Evolutionary conservation across 352 stramenopile genomes (phyloP).

Genomic region (Globisporangium camurandrum): DNA sequence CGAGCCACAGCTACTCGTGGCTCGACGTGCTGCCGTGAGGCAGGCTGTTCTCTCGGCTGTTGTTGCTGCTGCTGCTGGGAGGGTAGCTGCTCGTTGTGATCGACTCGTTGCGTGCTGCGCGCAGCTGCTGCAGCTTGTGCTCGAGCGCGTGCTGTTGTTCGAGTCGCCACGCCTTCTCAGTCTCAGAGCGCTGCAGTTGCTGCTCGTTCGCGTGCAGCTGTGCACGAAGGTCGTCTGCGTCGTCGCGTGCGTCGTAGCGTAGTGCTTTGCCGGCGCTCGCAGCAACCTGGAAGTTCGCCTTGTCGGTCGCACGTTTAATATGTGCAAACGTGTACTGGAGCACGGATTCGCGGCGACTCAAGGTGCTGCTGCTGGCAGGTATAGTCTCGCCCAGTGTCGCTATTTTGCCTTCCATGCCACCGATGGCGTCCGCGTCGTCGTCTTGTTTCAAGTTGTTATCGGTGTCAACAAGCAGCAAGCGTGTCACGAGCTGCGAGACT

Average conservation of each 20-base stretch:
- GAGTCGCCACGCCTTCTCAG: constrained; percentile 17
- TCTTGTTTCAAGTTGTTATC: constrained; percentile 17
- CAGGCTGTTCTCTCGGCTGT: not conserved
- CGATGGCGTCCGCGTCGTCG: not conserved
- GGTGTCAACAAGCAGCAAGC: constrained; percentile 4
- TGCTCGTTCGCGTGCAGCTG: constrained; percentile 19
- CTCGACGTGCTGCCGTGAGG: constrained; percentile 4
- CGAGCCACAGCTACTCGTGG: not conserved
- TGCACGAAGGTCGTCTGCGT: constrained; percentile 17
- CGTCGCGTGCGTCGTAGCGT: constrained; percentile 23
- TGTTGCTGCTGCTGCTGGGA: not conserved
- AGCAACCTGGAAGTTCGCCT: constrained; percentile 37
- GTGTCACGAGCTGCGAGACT: constrained; percentile 24
- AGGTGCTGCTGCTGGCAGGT: not conserved
- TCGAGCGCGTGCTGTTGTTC: constrained; percentile 26
- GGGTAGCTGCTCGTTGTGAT: not conserved
- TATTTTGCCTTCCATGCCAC: not conserved
- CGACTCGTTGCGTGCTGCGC: not conserved
- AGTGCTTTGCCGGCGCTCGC: constrained; percentile 42
- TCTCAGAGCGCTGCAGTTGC: constrained; percentile 10
- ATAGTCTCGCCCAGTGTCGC: not conserved
- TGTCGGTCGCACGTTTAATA: constrained; percentile 33
- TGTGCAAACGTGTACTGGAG: constrained; percentile 28
- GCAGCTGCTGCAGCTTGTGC: constrained; percentile 2
- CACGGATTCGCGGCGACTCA: constrained; percentile 16